Evolutionary conservation across 2,329 filamentous ascomycete genomes (phyloP).

Genomic region (Eurotiales sp.): DNA sequence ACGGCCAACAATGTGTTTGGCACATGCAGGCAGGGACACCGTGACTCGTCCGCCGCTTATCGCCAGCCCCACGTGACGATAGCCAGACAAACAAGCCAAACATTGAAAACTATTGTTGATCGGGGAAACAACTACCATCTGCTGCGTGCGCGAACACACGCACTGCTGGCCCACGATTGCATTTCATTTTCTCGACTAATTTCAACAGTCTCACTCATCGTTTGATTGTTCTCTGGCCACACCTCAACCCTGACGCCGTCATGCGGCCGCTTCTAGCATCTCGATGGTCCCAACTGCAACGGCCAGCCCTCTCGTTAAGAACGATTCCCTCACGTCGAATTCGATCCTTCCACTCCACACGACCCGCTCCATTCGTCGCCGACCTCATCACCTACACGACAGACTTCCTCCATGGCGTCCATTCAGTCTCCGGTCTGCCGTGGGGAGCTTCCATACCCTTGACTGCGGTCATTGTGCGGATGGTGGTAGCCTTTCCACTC

Average conservation of each 20-base stretch:
- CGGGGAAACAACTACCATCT: too few species aligned
- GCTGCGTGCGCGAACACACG: too few species aligned
- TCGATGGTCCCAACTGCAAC: slow-evolving; percentile 3
- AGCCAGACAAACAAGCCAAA: slow-evolving; percentile 11
- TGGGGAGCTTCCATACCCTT: slow-evolving; percentile 56
- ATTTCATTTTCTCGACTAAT: too few species aligned
- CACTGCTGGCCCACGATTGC: too few species aligned
- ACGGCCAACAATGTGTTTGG: background rate
- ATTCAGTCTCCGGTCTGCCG: slow-evolving; percentile 46
- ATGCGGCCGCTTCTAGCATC: slow-evolving; percentile 8
- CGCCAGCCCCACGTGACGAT: slow-evolving; percentile 13
- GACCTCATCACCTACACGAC: slow-evolving; percentile 43
- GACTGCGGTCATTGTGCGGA: slow-evolving; percentile 51
- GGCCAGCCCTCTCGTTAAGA: slow-evolving; percentile 1
- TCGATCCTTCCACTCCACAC: slow-evolving; percentile 51
- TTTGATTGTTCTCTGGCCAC: too few species aligned
- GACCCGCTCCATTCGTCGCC: slow-evolving; percentile 40
- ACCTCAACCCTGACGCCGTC: background rate
- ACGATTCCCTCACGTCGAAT: slow-evolving; percentile 20
- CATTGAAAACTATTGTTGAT: too few species aligned
- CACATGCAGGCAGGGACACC: slow-evolving; percentile 9
- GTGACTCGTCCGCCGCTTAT: slow-evolving; percentile 10
- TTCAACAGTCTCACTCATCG: background rate
- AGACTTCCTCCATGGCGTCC: slow-evolving; percentile 48
- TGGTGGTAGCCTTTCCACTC: slow-evolving; percentile 45